These are phyloP conservation scores for Blastomyces silverae DNA, from an alignment of 2,329 filamentous ascomycete species.

Conservation along the genomic window DNA sequence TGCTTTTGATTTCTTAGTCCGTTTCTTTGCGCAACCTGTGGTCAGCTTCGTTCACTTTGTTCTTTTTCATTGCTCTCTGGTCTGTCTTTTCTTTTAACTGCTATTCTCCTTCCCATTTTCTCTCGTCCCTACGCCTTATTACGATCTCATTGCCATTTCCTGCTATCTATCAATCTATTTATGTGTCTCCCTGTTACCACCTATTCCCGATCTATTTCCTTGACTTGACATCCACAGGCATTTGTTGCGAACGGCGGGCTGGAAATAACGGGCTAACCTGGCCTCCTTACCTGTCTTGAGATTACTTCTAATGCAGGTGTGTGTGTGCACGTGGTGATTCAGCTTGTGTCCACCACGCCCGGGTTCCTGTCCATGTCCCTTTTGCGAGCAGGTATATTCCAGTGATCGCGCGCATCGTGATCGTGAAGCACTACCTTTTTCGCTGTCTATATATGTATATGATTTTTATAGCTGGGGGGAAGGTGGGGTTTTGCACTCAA, in stretches of 20 bases:
- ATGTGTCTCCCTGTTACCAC: neutral
- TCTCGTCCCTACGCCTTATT: neutral
- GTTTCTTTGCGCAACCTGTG: neutral
- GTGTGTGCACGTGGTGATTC: no score
- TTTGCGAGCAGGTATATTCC: no score
- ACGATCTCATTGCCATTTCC: conserved; percentile 2
- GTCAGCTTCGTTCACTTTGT: neutral
- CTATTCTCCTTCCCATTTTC: neutral
- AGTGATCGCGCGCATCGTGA: no score
- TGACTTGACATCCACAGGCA: neutral
- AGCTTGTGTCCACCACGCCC: no score
- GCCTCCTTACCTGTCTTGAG: neutral
- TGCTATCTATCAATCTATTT: neutral
- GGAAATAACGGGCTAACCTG: neutral
- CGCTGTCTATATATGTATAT: no score
- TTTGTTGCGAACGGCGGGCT: neutral
- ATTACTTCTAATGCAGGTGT: neutral
- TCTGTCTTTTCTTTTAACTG: neutral
- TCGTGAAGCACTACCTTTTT: no score
- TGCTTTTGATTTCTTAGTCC: neutral
- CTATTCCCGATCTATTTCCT: neutral
- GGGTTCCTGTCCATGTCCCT: no score
- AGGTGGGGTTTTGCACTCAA: no score
- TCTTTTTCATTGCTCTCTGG: neutral
- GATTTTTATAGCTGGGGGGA: no score